Evolutionary conservation across 139 green algal species (phyloP), one percentile per base, ranked within the genome.

Genomic region (Chlamydomonas eustigma): DNA sequence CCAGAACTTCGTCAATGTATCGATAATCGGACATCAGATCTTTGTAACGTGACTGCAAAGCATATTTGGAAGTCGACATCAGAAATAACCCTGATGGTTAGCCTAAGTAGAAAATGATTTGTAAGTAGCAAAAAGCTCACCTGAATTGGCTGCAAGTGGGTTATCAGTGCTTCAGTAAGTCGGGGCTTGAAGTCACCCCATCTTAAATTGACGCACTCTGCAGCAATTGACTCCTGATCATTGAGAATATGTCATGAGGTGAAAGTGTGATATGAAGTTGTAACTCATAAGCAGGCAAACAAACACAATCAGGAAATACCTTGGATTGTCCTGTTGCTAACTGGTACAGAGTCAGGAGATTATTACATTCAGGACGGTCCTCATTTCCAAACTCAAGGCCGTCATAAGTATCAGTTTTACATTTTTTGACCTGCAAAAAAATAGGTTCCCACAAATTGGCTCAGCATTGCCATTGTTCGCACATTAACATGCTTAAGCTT

Each of bases 121-220:
- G n/a, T n/a, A n/a, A n/a, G n/a, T n/a, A 58, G 18, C 44, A 58
- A 58, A 58, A 58, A 24, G 32, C 65, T n/a, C 65, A 72, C 65
- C 65, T 72, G 65, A 22, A 72, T 72, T 38, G 65, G 65, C 34
- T 72, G 33, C 12, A 72, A 31, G 65, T 72, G 65, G 8, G 65
- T 34, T 3, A 72, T 34, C 32, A 72, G 65, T 12, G 65, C 65
- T 31, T 72, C 65, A 6, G 65, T 34, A 32, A 99, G 91, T 72
- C 78, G 35, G 3, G 92, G 92, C 81, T 99, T 99, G 89, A 99
- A 99, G 25, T 90, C 77, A 22, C 96, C 93, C 96, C 96, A 99
- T 4, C 85, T 86, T 87, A 98, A 87, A 64, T 39, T 25, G 0
- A 51, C 78, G 3, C 91, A 84, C 89, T 80, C 1, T 34, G 24